Conservation (phyloP, 2,329 filamentous ascomycete species). For the Hymenoscyphus scutula region DNA sequence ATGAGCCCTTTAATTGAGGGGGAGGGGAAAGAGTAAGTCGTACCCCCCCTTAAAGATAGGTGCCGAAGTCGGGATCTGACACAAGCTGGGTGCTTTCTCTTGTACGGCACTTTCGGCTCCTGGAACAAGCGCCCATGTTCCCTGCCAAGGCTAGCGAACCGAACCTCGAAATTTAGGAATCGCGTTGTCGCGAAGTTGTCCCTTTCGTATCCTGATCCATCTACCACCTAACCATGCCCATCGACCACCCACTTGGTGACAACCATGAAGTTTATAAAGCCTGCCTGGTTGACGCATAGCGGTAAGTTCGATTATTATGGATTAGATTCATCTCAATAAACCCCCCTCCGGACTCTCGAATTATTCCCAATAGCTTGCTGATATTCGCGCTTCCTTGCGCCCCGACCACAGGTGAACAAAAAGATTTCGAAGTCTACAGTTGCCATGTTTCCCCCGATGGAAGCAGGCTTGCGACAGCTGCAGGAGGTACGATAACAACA, state of each 20-base stretch:
- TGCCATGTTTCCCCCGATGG: slow-evolving; percentile 97
- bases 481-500: slow-evolving; percentile 64
- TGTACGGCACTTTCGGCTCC: slow-evolving; percentile 4
- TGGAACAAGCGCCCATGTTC: slow-evolving; percentile 19
- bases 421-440: slow-evolving; percentile 97
- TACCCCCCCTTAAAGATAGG: too few species aligned
- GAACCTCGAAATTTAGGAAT: slow-evolving; percentile 13
- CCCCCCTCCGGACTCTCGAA: slow-evolving; percentile 6
- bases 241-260: slow-evolving; percentile 27
- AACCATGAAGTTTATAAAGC: slow-evolving; percentile 84
- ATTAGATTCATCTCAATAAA: not conserved
- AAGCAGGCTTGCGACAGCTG: slow-evolving; percentile 85
- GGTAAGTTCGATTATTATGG: slow-evolving; percentile 49
- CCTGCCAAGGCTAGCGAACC: not conserved
- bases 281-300: slow-evolving; percentile 92
- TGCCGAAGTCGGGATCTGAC: not conserved
- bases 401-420: slow-evolving; percentile 72
- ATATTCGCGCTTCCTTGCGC: slow-evolving; percentile 30
- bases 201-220: not conserved
- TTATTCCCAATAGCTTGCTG: slow-evolving; percentile 28
- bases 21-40: too few species aligned
- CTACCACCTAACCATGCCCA: slow-evolving; percentile 32
- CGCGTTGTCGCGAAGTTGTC: slow-evolving; percentile 18
- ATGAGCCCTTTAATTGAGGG: too few species aligned
- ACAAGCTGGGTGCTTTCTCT: not conserved